Evolutionary conservation across 2,329 filamentous ascomycete genomes (phyloP), one percentile per base, ranked within the genome.

Genomic region (Arthroderma sp.): DNA sequence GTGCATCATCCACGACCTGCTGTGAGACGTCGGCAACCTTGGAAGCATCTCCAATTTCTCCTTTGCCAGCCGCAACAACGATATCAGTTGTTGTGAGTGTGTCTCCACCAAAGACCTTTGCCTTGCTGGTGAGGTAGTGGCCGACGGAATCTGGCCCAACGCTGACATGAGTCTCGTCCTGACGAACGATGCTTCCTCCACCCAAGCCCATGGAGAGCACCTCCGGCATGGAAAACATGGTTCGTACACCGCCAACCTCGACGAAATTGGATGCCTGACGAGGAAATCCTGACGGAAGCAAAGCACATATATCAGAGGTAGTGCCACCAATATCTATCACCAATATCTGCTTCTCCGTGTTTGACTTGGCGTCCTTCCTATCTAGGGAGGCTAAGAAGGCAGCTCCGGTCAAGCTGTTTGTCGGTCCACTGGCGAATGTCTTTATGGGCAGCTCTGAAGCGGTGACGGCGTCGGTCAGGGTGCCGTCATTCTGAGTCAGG

Each of bases 271-370:
- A 79, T 54, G 81, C 78, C 65, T 84, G 80, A 33, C 82, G 74
- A 0, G 83, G 84, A 54, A 86, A 83, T 0, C 83, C 83, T 53
- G 79, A 84, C 0, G 78, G 74, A 5, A 82, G 74, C 2, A 86
- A 67, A 0, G 84, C 67, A 0, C 83, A 82, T 9, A 84, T 80
- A 61, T 86, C 83, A 0, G 81, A 80, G 0, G 83, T 86, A 0
- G 83, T 86, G 2, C 83, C 83, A 0, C 83, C 83, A 56, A 86
- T 80, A 63, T 86, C 83, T 43, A 59, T 61, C 0, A 86, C 82
- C 71, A 85, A 56, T 67, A 74, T 57, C 70, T 73, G 59, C 37
- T 63, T 67, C 54, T 66, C 61, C 3, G 33, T 38, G 35, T 11
- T 49, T 15, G 58, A 19, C 8, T 41, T 54, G 23, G 47, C n/a